Conservation (phyloP, 352 stramenopile species). For the Phytophthora quininea region DNA sequence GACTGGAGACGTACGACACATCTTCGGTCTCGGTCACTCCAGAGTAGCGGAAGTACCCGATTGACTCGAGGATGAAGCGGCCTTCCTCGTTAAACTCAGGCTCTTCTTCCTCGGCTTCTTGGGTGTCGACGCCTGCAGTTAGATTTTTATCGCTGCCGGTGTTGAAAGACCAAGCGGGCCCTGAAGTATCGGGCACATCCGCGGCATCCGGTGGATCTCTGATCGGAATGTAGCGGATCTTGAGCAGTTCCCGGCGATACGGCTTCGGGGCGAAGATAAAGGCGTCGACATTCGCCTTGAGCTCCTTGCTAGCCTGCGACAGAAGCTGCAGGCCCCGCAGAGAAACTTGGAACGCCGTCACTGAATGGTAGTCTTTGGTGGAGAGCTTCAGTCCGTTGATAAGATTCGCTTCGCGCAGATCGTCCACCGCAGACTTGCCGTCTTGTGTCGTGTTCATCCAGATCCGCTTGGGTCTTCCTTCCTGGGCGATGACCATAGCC, state of each 20-base stretch:
- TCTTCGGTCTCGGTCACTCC: constrained; percentile 96
- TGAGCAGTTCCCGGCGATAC: constrained; percentile 58
- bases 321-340: constrained; percentile 50
- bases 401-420: constrained; percentile 60
- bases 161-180: constrained; percentile 43
- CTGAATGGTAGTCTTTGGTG: constrained; percentile 66
- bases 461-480: constrained; percentile 54
- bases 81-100: constrained; percentile 35
- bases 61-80: constrained; percentile 55
- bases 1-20: constrained; percentile 95
- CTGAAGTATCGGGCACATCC: constrained; percentile 14
- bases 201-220: constrained; percentile 36
- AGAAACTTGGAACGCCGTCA: constrained; percentile 70
- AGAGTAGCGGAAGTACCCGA: constrained; percentile 91
- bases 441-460: constrained; percentile 77
- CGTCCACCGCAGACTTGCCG: constrained; percentile 68
- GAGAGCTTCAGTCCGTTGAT: constrained; percentile 73
- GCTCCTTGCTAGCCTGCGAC: constrained; percentile 49
- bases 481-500: constrained; percentile 59
- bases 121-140: constrained; percentile 6
- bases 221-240: constrained; percentile 69
- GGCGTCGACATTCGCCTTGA: constrained; percentile 51
- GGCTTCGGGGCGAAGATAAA: constrained; percentile 68
- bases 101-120: constrained; percentile 26
- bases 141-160: constrained; percentile 47